Evolutionary conservation across 331 rosid genomes (phyloP).

Genomic region (Malus hybrid): DNA sequence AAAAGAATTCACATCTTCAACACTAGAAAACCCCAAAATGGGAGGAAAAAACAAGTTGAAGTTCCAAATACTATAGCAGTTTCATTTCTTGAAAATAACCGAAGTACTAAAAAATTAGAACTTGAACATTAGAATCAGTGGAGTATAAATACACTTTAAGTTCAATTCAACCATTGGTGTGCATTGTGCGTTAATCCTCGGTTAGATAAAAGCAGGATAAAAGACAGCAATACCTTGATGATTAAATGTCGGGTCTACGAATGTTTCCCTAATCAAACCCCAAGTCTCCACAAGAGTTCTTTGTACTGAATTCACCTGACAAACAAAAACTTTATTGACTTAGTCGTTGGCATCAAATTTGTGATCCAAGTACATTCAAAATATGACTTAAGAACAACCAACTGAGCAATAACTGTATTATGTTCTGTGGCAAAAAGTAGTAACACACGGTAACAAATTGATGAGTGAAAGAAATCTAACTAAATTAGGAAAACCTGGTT

Average conservation of each 20-base stretch:
- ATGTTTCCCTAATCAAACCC: slow-evolving; percentile 95
- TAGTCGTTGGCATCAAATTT: neutral
- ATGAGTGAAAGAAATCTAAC: neutral
- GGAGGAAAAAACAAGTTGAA: neutral
- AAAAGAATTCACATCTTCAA: neutral
- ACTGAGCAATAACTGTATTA: neutral
- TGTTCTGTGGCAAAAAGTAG: neutral
- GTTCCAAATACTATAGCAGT: neutral
- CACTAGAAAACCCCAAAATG: neutral
- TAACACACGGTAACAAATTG: neutral
- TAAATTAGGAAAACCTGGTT: neutral
- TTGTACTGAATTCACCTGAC: slow-evolving; percentile 91
- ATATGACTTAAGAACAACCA: neutral
- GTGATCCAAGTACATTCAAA: neutral
- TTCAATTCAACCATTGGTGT: neutral
- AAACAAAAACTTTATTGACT: slow-evolving; percentile 17
- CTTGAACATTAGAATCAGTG: neutral
- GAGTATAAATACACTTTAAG: neutral
- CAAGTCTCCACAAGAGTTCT: slow-evolving; percentile 98
- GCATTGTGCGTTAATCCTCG: neutral
- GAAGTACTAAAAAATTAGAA: neutral
- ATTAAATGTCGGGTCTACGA: slow-evolving; percentile 86
- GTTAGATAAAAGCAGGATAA: neutral
- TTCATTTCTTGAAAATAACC: neutral
- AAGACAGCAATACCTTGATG: slow-evolving; percentile 64